Evolutionary conservation across 768 basidiomycete species (phyloP), one percentile per base, ranked within the genome.

Genomic region (Mycena belliarum): DNA sequence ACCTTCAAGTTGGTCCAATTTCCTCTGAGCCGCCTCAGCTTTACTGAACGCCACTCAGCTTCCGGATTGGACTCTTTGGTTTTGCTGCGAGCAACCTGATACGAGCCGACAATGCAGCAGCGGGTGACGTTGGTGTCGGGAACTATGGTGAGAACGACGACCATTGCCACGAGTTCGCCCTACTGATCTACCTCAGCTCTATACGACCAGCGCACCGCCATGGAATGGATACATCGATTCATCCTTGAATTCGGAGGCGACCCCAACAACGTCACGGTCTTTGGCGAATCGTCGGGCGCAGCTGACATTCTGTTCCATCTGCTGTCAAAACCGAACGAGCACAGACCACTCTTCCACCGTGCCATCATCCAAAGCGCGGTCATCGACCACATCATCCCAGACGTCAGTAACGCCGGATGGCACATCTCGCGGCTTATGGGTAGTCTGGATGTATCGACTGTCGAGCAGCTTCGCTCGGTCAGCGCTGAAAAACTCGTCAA

Each of bases 361-460:
- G 86, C 87, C 11, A 87, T 92, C 63, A 72, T 89, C n/a, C 90
- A 92, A 68, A 89, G 86, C 50, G 80, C 86, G 6, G 74, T 87
- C 32, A 70, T 88, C 54, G 86, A 91, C 23, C 76, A 80, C 53
- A 83, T 77, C 57, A 70, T 88, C 7, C 87, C 88, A 0, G 81
- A 83, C 63, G 75, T 87, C 21, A 70, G 75, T 21, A 75, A 76
- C 33, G 86, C 85, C 5, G 87, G 87, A 21, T 87, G 83, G 78
- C 83, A 87, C 44, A 77, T 92, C 42, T 85, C 83, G 14, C 80
- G 86, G 21, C 72, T 85, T 29, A 80, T 90, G 76, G 81, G 80
- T 15, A 68, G 82, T 6, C 72, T 90, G 21, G 77, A 75, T 28
- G 72, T 82, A 23, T 73, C 80, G 23, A 80, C 76, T 6, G 75